Conservation (phyloP, 2,329 filamentous ascomycete species). For the Lizonia empirigonia region DNA sequence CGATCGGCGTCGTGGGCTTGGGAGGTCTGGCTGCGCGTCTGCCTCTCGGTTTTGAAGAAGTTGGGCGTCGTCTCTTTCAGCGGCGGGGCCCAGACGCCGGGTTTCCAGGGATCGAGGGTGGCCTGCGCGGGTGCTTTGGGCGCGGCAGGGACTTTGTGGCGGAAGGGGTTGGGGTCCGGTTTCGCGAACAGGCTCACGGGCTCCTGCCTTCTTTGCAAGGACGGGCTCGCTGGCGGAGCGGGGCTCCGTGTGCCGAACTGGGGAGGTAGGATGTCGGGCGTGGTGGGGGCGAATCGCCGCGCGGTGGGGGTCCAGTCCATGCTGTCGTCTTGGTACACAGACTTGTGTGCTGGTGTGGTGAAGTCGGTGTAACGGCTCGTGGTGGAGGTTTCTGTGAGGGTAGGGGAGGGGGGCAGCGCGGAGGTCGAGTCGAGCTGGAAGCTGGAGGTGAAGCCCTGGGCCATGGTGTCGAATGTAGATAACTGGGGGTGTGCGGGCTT, state of each 20-base stretch:
- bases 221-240: conserved; percentile 4
- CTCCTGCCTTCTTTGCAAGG: not conserved
- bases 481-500: conserved; percentile 32
- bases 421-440: conserved; percentile 44
- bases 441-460: conserved; percentile 46
- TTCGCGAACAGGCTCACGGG: conserved; percentile 31
- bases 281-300: conserved; percentile 46
- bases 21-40: conserved; percentile 18
- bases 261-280: conserved; percentile 29
- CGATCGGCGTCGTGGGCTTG: not conserved
- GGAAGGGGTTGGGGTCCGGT: conserved; percentile 62
- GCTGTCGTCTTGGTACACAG: conserved; percentile 53
- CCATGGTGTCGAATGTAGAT: conserved; percentile 43
- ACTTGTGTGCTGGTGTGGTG: conserved; percentile 26
- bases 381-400: conserved; percentile 32
- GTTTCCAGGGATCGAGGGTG: conserved; percentile 65
- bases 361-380: conserved; percentile 33
- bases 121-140: conserved; percentile 69
- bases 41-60: conserved; percentile 55
- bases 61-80: conserved; percentile 59
- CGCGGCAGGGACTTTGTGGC: conserved; percentile 71
- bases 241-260: conserved; percentile 20
- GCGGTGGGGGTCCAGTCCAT: conserved; percentile 76
- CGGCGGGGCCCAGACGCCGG: conserved; percentile 51
- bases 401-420: conserved; percentile 42